Conservation (phyloP, 106 monocot species). For the Ottelia alismoides region DNA sequence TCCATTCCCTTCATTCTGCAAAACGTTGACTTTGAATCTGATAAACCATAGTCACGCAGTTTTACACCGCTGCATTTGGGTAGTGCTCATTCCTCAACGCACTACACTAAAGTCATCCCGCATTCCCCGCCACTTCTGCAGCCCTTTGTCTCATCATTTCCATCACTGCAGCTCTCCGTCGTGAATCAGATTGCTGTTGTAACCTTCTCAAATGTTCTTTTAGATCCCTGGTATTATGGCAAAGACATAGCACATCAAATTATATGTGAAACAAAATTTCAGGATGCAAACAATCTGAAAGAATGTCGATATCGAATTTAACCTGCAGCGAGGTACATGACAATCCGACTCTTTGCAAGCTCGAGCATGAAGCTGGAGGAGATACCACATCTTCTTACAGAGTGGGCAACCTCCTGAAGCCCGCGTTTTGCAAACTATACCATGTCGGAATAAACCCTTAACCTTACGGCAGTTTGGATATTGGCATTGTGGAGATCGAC, state of each 20-base stretch:
- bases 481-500: slow-evolving; percentile 49
- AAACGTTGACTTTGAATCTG: neutral
- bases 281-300: neutral
- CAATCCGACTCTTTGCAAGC: slow-evolving; percentile 88
- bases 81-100: too few relatives aligned
- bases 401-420: slow-evolving; percentile 69
- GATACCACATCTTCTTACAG: slow-evolving; percentile 96
- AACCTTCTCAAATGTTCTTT: slow-evolving; percentile 77
- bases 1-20: too few relatives aligned
- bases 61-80: neutral
- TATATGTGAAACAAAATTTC: too few relatives aligned
- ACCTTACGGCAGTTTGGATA: slow-evolving; percentile 94
- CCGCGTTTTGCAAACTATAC: slow-evolving; percentile 57
- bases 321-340: slow-evolving; percentile 87
- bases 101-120: slow-evolving; percentile 19
- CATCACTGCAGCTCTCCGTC: slow-evolving; percentile 88
- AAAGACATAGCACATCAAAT: too few relatives aligned
- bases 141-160: slow-evolving; percentile 97
- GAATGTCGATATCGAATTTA: neutral
- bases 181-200: slow-evolving; percentile 92
- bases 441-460: slow-evolving; percentile 90
- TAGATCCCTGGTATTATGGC: slow-evolving; percentile 51
- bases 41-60: neutral
- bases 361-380: slow-evolving; percentile 86
- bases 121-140: slow-evolving; percentile 61